These are phyloP conservation scores for Chlamydomonas sp. DNA, from an alignment of 139 green algal genomes.

Conservation along the genomic window DNA sequence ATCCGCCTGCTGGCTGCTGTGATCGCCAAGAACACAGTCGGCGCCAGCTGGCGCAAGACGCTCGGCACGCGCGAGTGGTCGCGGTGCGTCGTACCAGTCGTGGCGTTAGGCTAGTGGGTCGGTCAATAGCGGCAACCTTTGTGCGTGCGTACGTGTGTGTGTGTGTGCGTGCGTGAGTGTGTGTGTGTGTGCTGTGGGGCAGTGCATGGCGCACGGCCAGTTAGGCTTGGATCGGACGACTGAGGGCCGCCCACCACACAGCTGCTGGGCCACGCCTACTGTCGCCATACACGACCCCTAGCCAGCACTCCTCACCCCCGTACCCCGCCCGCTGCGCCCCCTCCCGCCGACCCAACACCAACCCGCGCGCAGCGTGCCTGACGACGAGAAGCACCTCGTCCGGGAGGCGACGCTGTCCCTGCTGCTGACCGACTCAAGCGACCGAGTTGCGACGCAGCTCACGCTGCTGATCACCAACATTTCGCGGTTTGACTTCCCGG, in stretches of 20 bases:
- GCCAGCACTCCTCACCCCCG: too few relatives aligned
- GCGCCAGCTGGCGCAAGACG: slow-evolving; percentile 71
- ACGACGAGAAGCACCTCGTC: slow-evolving; percentile 56
- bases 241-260: too few relatives aligned
- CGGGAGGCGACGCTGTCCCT: slow-evolving; percentile 16
- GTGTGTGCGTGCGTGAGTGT: too few relatives aligned
- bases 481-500: slow-evolving; percentile 61
- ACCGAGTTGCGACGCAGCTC: slow-evolving; percentile 56
- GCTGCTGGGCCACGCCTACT: too few relatives aligned
- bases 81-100: too few relatives aligned
- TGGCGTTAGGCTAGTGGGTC: slow-evolving; percentile 19
- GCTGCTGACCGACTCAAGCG: not conserved
- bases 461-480: slow-evolving; percentile 70
- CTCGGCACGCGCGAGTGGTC: slow-evolving; percentile 58
- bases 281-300: too few relatives aligned
- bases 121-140: not conserved
- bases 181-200: too few relatives aligned
- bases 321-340: too few relatives aligned
- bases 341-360: too few relatives aligned
- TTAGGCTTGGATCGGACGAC: too few relatives aligned
- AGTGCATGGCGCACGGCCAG: too few relatives aligned
- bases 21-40: slow-evolving; percentile 74
- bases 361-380: slow-evolving; percentile 48
- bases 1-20: slow-evolving; percentile 61
- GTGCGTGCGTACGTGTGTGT: not conserved